Conservation (phyloP, 177 flowering plant genomes). For the Telopea speciosissima region DNA sequence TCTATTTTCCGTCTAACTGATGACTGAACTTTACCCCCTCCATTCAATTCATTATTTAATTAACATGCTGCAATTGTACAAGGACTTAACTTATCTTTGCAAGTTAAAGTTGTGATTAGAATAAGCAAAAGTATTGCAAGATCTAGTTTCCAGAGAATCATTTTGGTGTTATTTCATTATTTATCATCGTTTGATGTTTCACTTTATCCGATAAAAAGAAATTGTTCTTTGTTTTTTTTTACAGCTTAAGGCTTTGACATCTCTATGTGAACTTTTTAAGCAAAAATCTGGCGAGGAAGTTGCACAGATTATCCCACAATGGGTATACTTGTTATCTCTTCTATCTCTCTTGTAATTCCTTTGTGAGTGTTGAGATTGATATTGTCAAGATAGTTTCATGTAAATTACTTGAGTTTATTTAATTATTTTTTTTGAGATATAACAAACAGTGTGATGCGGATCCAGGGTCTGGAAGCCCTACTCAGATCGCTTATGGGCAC, state of each 20-base stretch:
- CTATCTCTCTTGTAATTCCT: not conserved
- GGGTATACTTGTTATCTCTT: constrained; percentile 47
- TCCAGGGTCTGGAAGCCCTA: too few species aligned
- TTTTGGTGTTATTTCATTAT: not conserved
- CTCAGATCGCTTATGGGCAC: too few species aligned
- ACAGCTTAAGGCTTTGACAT: constrained; percentile 87
- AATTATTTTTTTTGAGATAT: not conserved
- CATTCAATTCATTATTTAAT: too few species aligned
- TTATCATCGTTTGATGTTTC: not conserved
- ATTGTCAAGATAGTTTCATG: not conserved
- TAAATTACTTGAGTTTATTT: not conserved
- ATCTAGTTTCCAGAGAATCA: not conserved
- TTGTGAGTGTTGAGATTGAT: not conserved
- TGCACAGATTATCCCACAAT: constrained; percentile 66
- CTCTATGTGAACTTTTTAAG: constrained; percentile 55
- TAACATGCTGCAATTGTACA: too few species aligned
- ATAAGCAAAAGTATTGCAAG: too few species aligned
- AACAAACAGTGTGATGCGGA: too few species aligned
- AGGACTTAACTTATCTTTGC: too few species aligned
- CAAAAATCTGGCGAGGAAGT: constrained; percentile 64
- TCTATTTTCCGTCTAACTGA: too few species aligned
- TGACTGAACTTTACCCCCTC: too few species aligned
- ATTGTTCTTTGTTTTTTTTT: constrained; percentile 1
- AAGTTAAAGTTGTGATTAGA: too few species aligned
- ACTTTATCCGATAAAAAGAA: not conserved